Evolutionary conservation across 768 basidiomycete species (phyloP), one percentile per base, ranked within the genome.

Genomic region (Lentinula sp.): DNA sequence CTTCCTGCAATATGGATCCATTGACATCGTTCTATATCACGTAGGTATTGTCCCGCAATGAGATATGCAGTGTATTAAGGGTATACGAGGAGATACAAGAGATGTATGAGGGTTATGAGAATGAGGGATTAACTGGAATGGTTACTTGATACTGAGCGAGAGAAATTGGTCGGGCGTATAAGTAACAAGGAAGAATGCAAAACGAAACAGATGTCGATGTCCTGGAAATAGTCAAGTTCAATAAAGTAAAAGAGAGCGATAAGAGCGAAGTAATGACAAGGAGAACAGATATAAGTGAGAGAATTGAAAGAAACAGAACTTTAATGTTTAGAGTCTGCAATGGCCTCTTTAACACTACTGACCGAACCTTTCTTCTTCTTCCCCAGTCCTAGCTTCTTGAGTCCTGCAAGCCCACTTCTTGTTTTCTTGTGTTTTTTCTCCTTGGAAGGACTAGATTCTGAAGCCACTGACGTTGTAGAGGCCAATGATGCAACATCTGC

Each of bases 361-460:
- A 69, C 68, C 42, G 83, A 81, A 64, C 81, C 82, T 68, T 80
- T 82, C 73, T 83, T 86, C 75, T 77, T 73, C 39, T 76, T 76
- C 23, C 77, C 66, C 46, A 77, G 72, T 51, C 82, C 79, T 28
- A 87, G 67, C 66, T 81, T 82, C 73, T 85, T 88, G 63, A 87
- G 71, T 49, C 76, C 77, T 33, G 82, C 76, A 49, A 85, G 74
- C 53, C 82, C 76, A 68, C 85, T 85, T 69, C 79, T 84, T 62
- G 77, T 82, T 75, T 84, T 86, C 71, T 76, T 72, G 37, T 73
- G 74, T 20, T 80, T 81, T 42, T 82, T 81, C 45, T 71, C 71
- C 60, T 68, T 70, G 36, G 59, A 67, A 23, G 68, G 67, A 53
- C 68, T 66, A n/a, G 53, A 62, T 8, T 60, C 64, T 7, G 63